Evolutionary conservation across 73 alveolate species (phyloP), one percentile per base, ranked within the genome.

Genomic region (Paramecium octaurelia): DNA sequence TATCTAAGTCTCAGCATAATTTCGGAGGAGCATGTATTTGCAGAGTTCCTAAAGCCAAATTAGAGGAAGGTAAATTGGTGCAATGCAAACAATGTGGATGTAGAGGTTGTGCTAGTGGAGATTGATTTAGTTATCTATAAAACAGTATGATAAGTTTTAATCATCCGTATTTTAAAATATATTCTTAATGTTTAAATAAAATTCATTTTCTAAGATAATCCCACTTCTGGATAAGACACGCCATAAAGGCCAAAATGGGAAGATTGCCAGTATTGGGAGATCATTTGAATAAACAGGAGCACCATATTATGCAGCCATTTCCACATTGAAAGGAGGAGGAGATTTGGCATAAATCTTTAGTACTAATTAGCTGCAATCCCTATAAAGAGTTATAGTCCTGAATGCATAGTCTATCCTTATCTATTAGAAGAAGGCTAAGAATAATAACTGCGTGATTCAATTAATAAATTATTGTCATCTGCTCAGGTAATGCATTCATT

Each of bases 51-150:
- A 98, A 98, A 93, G 97, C 97, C 31, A 86, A 95, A 42, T 93
- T 98, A 86, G 99, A 98, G 92, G 99, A 95, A 93, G 99, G 96
- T 23, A 97, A 97, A 94, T 94, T 93, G 75, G 97, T 98, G 80
- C 98, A 98, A 95, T 98, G 99, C 92, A 96, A 95, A 84, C 96
- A 96, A 59, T 98, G 99, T 77, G 99, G 99, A 42, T 98, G 99
- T 92, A 96, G 99, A 44, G 99, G 99, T 59, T 98, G 99, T 94
- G 99, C 99, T 35, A 92, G 98, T 3, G 97, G 99, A 24, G 99
- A 98, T 95, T 96, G 97, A 95, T 29, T 6, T 85, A 57, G 7
- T 77, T 16, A 44, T 77, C 34, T 54, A 54, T 54, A 54, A 54
- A 48, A 48, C 16, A 48, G 24, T 54, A 18, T 6, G n/a, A 38